Conservation (phyloP, 2,329 filamentous ascomycete genomes). For the Alternaria panax region DNA sequence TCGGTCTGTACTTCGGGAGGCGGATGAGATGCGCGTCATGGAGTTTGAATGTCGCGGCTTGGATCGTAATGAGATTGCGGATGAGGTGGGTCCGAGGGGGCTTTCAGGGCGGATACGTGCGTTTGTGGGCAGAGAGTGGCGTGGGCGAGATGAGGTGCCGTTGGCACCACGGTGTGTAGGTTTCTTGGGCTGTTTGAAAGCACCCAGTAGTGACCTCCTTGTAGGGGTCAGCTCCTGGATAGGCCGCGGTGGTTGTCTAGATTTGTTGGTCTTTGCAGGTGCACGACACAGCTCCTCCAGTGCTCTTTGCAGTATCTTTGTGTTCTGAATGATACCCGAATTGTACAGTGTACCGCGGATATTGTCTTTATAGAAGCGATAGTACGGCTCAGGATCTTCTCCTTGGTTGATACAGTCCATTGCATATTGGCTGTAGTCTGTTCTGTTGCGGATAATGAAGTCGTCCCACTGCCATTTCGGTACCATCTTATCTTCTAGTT, state of each 20-base stretch:
- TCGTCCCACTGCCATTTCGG: slow-evolving; percentile 52
- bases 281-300: slow-evolving; percentile 28
- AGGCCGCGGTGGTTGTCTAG: not conserved
- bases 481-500: slow-evolving; percentile 42
- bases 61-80: not conserved
- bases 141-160: slow-evolving; percentile 7
- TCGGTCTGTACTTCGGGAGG: not conserved
- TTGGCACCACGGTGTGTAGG: not conserved
- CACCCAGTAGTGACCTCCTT: slow-evolving; percentile 14
- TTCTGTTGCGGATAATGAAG: slow-evolving; percentile 46
- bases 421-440: slow-evolving; percentile 41
- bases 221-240: not conserved
- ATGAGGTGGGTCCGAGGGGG: not conserved
- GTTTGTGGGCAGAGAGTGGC: slow-evolving; percentile 28
- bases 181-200: slow-evolving; percentile 8
- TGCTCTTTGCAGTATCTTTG: slow-evolving; percentile 27
- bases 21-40: not conserved
- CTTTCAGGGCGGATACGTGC: not conserved
- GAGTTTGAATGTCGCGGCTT: not conserved
- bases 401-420: slow-evolving; percentile 32
- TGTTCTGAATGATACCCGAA: slow-evolving; percentile 32
- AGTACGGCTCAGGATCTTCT: slow-evolving; percentile 36
- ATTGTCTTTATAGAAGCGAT: slow-evolving; percentile 46
- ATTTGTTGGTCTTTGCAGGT: not conserved
- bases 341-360: slow-evolving; percentile 38